Base-by-base conservation (phyloP, 805 yeast species). In the Metschnikowia cerradonensis region DNA sequence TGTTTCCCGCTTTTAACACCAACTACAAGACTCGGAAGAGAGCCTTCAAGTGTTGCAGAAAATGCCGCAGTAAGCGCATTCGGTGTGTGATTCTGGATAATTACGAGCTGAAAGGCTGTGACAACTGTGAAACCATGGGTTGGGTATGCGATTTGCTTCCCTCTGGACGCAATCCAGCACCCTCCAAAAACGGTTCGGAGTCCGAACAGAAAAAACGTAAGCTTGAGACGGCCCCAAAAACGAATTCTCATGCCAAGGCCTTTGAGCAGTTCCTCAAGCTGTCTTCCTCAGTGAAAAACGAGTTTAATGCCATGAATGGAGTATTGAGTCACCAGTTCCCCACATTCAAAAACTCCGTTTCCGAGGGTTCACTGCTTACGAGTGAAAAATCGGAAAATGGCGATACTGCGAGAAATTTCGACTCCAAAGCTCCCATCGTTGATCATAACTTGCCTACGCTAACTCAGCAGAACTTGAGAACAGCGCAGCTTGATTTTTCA, bases 1-100 rank as follows among this genome's bases (percentile, higher is more conserved):
- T 72, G 48, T 72, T 72, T 47, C 77, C 77, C 3, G 76, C 77
- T 22, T 72, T 73, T 58, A 66, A 73, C 55, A 66, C 61, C 17
- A 70, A 61, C 52, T 72, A 70, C 56, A 66, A 76, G 42, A 64
- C 63, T 30, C 68, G 77, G n/a, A 73, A 72, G 50, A 60, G 77
- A 10, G 73, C 72, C 3, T 72, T 69, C 60, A 65, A 67, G 55
- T 75, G 77, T 41, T 72, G 77, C 54, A 66, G 65, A 45, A 71
- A 65, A 52, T 72, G 77, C 59, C 65, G 73, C 45, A 61, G 67
- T 6, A 60, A 71, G 26, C 58, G 77, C 20, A 55, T 52, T 32
- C 52, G 61, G 36, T 63, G 67, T 43, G 42, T 45, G 17, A 53
- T 59, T 23, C 58, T 56, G 58, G 52, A 53, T 45, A 55, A 59